Conservation (phyloP, 2,329 filamentous ascomycete species). For the Diaporthe sp. region DNA sequence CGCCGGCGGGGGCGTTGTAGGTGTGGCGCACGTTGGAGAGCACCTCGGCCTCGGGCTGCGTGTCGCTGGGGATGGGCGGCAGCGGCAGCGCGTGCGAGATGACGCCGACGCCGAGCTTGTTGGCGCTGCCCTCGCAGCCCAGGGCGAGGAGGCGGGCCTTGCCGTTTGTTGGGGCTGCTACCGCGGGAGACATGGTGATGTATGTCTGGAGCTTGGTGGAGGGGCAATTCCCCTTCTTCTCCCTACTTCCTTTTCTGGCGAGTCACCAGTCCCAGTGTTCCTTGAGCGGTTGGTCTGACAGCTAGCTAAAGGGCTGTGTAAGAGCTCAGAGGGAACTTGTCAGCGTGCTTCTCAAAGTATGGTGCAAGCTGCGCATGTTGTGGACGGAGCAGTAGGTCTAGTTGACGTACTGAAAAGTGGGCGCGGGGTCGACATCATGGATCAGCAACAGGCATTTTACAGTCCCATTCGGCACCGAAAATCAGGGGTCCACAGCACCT, state of each 20-base stretch:
- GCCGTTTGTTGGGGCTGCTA: conserved; percentile 38
- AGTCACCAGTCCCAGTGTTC: neutral
- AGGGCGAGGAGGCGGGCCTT: conserved; percentile 65
- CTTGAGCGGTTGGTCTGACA: neutral
- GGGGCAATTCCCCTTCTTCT: too few relatives aligned
- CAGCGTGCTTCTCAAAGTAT: neutral
- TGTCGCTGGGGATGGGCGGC: conserved; percentile 42
- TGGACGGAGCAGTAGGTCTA: neutral
- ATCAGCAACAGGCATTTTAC: conserved; percentile 13
- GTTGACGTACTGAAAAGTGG: conserved; percentile 1
- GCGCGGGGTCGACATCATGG: conserved; percentile 20
- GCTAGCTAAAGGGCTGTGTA: neutral
- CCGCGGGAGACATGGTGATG: conserved; percentile 31
- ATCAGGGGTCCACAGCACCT: conserved; percentile 28
- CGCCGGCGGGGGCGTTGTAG: conserved; percentile 90
- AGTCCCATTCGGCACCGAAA: neutral
- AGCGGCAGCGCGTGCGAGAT: conserved; percentile 77
- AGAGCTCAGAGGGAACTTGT: neutral
- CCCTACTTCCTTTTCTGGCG: neutral
- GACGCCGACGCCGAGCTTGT: conserved; percentile 95
- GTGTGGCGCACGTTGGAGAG: conserved; percentile 96
- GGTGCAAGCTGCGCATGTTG: neutral
- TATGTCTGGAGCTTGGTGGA: neutral
- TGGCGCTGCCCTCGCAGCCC: conserved; percentile 90
- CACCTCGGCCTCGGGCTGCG: conserved; percentile 69